Percentiles rank a stretch among this genome's conserved stretches.
Evolutionary conservation across 441 rosid genomes (phyloP).

Genomic region (Aleurites moluccanus): DNA sequence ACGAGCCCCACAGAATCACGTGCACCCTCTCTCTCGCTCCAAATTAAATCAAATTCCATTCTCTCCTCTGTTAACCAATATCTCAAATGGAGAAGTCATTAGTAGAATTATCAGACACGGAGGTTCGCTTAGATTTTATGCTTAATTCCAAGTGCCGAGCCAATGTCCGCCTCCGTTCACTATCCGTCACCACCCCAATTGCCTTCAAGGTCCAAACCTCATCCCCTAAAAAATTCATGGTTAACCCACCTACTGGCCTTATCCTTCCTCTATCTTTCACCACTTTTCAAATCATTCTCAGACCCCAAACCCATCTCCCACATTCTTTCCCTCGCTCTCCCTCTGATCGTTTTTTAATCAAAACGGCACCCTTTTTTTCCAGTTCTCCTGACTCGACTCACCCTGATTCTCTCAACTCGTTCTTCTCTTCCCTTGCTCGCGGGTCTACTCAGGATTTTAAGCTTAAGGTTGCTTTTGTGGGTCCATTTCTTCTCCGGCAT

Average conservation of each 20-base stretch:
- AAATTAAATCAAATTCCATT: background rate
- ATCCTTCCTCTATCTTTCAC: constrained; percentile 41
- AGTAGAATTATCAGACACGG: constrained; percentile 39
- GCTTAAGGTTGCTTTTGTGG: constrained; percentile 57
- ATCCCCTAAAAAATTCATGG: constrained; percentile 57
- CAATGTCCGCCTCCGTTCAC: constrained; percentile 41
- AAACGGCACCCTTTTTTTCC: constrained; percentile 27
- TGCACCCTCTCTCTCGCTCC: background rate
- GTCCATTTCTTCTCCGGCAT: constrained; percentile 49
- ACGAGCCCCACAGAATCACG: constrained; percentile 3
- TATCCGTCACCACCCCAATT: constrained; percentile 34
- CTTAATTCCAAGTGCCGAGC: constrained; percentile 52
- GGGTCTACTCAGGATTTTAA: constrained; percentile 42
- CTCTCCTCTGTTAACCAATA: background rate
- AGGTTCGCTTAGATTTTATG: constrained; percentile 44
- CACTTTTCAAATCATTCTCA: constrained; percentile 53
- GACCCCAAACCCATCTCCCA: constrained; percentile 49
- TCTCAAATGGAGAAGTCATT: constrained; percentile 32
- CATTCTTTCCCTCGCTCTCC: constrained; percentile 53
- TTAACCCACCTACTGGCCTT: constrained; percentile 54
- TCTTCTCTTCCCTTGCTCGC: constrained; percentile 26
- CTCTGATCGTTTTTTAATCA: constrained; percentile 56
- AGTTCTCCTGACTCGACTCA: background rate
- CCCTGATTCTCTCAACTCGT: constrained; percentile 28
- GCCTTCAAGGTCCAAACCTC: constrained; percentile 68